Conservation (phyloP, 2,329 filamentous ascomycete genomes). For the Phialophora macrospora region DNA sequence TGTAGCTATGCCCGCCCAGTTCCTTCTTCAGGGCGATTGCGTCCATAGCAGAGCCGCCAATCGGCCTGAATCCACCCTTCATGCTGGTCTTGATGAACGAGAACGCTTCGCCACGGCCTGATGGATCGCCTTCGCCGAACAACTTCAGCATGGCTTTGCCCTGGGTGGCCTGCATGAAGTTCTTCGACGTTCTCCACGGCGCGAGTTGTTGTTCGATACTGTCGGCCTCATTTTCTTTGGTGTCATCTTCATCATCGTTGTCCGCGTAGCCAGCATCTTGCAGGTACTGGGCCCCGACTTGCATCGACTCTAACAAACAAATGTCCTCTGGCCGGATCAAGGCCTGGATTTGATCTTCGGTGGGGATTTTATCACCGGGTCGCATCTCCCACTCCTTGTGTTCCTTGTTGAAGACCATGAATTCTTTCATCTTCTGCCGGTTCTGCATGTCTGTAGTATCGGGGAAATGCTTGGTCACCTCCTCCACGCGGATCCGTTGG, state of each 20-base stretch:
- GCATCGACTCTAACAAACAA: conserved; percentile 93
- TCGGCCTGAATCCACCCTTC: conserved; percentile 94
- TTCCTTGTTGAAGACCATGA: conserved; percentile 87
- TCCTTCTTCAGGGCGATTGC: conserved; percentile 82
- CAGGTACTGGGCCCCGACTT: conserved; percentile 88
- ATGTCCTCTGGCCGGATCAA: conserved; percentile 97
- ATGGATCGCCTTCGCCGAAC: conserved; percentile 92
- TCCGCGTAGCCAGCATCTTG: conserved; percentile 85
- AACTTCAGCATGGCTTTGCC: conserved; percentile 97
- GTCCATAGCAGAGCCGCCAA: conserved; percentile 85
- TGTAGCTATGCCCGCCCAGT: conserved; percentile 89
- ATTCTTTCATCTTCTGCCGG: conserved; percentile 94
- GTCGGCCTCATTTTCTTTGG: conserved; percentile 71
- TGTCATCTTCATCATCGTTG: conserved; percentile 57
- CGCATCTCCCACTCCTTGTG: conserved; percentile 84
- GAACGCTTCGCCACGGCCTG: conserved; percentile 89
- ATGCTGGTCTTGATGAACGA: conserved; percentile 98
- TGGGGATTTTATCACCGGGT: conserved; percentile 73
- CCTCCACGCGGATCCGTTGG: conserved; percentile 72
- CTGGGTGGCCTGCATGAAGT: conserved; percentile 89
- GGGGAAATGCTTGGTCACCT: conserved; percentile 88
- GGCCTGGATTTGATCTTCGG: conserved; percentile 76
- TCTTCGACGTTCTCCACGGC: conserved; percentile 95
- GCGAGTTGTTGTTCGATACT: conserved; percentile 86
- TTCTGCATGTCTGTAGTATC: conserved; percentile 95